phyloP scores from a whole-genome alignment of 2,329 filamentous ascomycete species.

The Orbilia quercus region DNA sequence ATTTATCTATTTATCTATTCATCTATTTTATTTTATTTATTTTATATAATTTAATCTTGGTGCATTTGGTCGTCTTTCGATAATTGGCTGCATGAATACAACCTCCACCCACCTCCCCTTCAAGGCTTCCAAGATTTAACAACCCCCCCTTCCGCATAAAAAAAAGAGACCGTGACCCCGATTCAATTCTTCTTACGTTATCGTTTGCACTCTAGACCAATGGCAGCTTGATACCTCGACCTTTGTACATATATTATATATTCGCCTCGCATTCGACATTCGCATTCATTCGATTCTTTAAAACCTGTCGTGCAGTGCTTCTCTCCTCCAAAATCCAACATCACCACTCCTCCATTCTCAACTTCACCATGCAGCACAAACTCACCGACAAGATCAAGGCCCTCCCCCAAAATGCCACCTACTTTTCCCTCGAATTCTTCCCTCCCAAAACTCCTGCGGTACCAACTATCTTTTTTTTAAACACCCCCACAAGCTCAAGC shows the following conservation, averaged over 20 bases:
- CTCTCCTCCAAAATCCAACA: conserved; percentile 1
- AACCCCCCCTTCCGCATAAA: background rate
- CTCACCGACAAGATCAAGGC: conserved; percentile 47
- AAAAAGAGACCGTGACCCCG: background rate
- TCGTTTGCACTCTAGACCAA: background rate
- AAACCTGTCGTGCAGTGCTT: background rate
- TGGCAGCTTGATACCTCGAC: background rate
- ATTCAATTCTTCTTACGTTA: conserved; percentile 3
- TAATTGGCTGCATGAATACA: background rate
- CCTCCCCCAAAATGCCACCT: conserved; percentile 64
- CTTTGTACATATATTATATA: conserved; percentile 14
- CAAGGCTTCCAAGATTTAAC: background rate
- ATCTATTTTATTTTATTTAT: no score
- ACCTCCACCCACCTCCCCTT: background rate
- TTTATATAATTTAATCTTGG: no score
- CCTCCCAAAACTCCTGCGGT: conserved; percentile 94
- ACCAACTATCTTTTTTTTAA: conserved; percentile 58
- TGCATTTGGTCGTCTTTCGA: no score
- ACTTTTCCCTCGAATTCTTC: conserved; percentile 99
- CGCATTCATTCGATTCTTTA: background rate
- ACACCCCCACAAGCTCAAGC: conserved; percentile 59
- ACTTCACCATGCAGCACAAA: conserved; percentile 42
- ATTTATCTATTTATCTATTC: no score
- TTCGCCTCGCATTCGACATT: background rate
- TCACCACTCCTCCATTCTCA: background rate